Conservation (phyloP, 129 eudicot genomes). For the Arctium minus region DNA sequence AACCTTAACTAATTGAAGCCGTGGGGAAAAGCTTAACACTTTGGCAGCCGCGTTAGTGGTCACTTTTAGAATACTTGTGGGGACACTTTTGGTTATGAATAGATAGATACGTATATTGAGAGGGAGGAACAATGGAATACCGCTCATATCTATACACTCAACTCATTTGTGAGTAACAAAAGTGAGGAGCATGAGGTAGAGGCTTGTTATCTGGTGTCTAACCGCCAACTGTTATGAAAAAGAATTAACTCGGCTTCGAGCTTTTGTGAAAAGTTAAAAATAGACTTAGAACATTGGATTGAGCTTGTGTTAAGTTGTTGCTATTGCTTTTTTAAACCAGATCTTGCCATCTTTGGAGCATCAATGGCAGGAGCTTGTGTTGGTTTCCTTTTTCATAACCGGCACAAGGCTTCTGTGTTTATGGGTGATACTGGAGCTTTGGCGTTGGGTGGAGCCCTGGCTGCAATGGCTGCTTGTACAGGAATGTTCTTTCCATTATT, state of each 20-base stretch:
- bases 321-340: conserved; percentile 35
- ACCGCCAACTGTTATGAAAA: no score
- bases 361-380: conserved; percentile 99
- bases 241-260: background rate
- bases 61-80: no score
- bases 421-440: conserved; percentile 92
- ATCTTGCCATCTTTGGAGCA: conserved; percentile 90
- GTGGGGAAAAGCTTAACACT: no score
- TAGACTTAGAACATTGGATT: background rate
- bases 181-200: no score
- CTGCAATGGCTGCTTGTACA: conserved; percentile 95
- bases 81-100: no score
- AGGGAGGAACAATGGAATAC: no score
- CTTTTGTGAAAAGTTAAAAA: background rate
- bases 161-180: no score
- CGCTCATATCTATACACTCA: no score
- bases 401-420: conserved; percentile 81
- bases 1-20: no score
- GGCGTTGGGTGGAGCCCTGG: conserved; percentile 88
- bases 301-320: conserved; percentile 3
- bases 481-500: conserved; percentile 90
- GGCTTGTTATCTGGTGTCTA: no score
- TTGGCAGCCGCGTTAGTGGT: no score
- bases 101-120: no score
- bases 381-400: conserved; percentile 90